These are phyloP conservation scores for Isoetes engelmannii DNA, from an alignment of 83 land plant species.

Conservation along the genomic window DNA sequence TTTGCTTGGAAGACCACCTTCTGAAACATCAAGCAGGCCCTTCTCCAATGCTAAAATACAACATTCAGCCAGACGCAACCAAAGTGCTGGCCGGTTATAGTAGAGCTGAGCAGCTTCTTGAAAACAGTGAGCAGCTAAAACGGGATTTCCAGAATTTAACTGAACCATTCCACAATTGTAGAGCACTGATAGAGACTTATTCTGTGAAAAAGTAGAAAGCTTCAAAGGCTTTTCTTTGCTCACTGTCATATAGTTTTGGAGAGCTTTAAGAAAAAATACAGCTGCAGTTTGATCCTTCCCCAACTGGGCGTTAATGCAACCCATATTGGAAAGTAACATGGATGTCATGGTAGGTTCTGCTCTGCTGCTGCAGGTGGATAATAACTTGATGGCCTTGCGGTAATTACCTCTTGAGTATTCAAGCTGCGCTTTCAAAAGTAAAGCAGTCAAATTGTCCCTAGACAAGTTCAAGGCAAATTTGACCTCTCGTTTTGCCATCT, in stretches of 20 bases:
- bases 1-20: conserved; percentile 16
- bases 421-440: conserved; percentile 83
- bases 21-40: conserved; percentile 39
- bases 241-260: conserved; percentile 30
- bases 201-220: conserved; percentile 57
- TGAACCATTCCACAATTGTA: conserved; percentile 88
- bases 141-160: conserved; percentile 73
- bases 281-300: conserved; percentile 53
- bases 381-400: conserved; percentile 74
- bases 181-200: conserved; percentile 64
- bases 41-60: conserved; percentile 73
- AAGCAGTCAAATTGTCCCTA: conserved; percentile 64
- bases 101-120: conserved; percentile 57
- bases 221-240: conserved; percentile 47
- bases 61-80: conserved; percentile 94
- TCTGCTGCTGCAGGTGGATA: conserved; percentile 57
- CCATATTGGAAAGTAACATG: conserved; percentile 72
- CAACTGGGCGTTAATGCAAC: conserved; percentile 73
- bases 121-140: conserved; percentile 71
- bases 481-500: conserved; percentile 77
- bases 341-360: conserved; percentile 37
- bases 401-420: conserved; percentile 90
- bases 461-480: conserved; percentile 82
- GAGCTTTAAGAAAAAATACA: conserved; percentile 59
- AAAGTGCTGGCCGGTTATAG: conserved; percentile 60